Percentiles rank a stretch among this genome's conserved stretches.
phyloP scores from a whole-genome alignment of 352 stramenopile species.

The Pythium brassicae region DNA sequence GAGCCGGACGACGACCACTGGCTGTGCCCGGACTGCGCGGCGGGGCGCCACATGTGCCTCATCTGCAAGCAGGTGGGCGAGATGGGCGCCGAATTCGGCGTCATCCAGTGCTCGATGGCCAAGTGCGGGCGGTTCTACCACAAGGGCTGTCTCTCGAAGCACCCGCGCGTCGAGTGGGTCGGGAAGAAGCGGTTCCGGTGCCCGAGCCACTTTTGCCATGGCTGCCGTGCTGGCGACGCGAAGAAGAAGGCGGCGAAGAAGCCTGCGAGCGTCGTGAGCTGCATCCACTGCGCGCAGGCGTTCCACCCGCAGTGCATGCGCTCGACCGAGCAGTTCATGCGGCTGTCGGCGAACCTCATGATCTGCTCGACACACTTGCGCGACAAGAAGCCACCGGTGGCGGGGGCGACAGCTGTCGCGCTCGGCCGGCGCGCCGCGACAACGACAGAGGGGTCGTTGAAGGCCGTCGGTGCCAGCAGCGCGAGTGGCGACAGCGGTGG shows the following conservation, averaged over 20 bases:
- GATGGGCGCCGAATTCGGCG: conserved; percentile 86
- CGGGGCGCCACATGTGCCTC: conserved; percentile 89
- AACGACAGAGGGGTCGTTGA: neutral
- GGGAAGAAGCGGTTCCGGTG: conserved; percentile 88
- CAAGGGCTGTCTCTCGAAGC: conserved; percentile 77
- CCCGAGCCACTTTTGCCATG: conserved; percentile 87
- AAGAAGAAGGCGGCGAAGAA: conserved; percentile 40
- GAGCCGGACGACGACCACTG: conserved; percentile 85
- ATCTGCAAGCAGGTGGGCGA: conserved; percentile 90
- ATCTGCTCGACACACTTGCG: conserved; percentile 84
- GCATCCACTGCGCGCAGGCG: conserved; percentile 83
- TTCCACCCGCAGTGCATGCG: conserved; percentile 83
- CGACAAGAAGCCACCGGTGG: conserved; percentile 24
- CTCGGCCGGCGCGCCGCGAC: neutral
- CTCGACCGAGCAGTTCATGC: conserved; percentile 68
- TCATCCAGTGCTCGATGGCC: conserved; percentile 87
- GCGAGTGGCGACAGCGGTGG: conserved; percentile 10
- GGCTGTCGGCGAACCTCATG: conserved; percentile 83
- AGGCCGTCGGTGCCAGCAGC: neutral
- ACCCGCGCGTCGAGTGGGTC: conserved; percentile 79
- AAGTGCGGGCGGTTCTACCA: conserved; percentile 94
- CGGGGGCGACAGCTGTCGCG: neutral
- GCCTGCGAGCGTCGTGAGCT: conserved; percentile 54
- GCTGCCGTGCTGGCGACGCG: conserved; percentile 33
- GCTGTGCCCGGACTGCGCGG: conserved; percentile 88